These are phyloP conservation scores for Polysphondylium violaceum DNA, from an alignment of 78 protist genomes.

Conservation along the genomic window DNA sequence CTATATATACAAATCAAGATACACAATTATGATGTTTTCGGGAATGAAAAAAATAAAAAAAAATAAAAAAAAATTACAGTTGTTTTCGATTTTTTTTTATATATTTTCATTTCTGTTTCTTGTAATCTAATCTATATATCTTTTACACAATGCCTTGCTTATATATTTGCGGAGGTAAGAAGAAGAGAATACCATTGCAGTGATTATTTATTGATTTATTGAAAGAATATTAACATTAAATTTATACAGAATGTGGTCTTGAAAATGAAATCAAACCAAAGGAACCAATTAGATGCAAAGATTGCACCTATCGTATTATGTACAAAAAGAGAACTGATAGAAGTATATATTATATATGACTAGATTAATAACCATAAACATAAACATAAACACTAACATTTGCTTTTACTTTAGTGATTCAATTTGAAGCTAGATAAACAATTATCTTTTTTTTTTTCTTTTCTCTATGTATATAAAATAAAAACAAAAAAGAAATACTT, in stretches of 20 bases:
- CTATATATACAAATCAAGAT: too few species aligned
- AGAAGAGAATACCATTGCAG: not conserved
- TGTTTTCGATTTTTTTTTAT: too few species aligned
- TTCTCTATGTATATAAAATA: not conserved
- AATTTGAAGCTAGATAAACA: conserved; percentile 73
- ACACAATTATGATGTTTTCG: too few species aligned
- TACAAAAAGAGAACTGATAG: conserved; percentile 80
- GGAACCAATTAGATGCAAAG: conserved; percentile 72
- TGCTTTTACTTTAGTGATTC: conserved; percentile 38
- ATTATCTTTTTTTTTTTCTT: not conserved
- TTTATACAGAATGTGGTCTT: conserved; percentile 48
- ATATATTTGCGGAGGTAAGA: conserved; percentile 79
- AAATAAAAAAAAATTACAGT: too few species aligned
- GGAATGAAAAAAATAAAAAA: too few species aligned
- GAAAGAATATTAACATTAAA: not conserved
- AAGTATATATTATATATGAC: conserved; percentile 16
- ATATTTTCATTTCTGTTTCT: too few species aligned
- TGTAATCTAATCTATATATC: too few species aligned
- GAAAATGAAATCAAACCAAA: conserved; percentile 75
- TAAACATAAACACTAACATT: not conserved
- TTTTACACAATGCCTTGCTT: conserved; percentile 73
- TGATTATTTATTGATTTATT: not conserved
- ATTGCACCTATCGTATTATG: conserved; percentile 77
- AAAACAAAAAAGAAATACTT: too few species aligned
- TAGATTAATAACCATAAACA: not conserved